These are phyloP conservation scores for Dipodascopsis uninucleata DNA, from an alignment of 805 yeast genomes.

Conservation along the genomic window DNA sequence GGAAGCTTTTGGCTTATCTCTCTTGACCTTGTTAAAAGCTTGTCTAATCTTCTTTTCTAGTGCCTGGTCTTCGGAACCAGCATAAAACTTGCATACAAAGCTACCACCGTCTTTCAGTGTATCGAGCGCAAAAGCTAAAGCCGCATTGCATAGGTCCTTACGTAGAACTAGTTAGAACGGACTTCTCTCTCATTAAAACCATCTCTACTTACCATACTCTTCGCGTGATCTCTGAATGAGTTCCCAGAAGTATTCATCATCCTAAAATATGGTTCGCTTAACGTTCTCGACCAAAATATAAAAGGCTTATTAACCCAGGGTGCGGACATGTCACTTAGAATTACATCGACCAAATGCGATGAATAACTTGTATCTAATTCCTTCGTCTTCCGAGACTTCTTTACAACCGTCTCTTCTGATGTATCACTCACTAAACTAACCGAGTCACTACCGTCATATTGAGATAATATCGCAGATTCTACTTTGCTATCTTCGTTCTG, in stretches of 20 bases:
- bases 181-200: background rate
- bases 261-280: conserved; percentile 82
- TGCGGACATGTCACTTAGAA: conserved; percentile 80
- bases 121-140: conserved; percentile 68
- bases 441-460: no score
- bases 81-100: conserved; percentile 77
- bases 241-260: conserved; percentile 89
- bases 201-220: conserved; percentile 57
- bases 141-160: conserved; percentile 91
- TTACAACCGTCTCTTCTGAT: conserved; percentile 33
- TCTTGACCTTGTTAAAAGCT: conserved; percentile 59
- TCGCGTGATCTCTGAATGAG: conserved; percentile 72
- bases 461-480: no score
- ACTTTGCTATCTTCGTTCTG: conserved; percentile 29
- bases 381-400: conserved; percentile 34
- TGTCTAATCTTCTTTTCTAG: conserved; percentile 57
- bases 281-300: conserved; percentile 57
- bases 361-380: no score
- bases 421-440: no score
- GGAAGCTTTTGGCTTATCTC: conserved; percentile 79
- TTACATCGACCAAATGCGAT: conserved; percentile 61
- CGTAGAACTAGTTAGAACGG: background rate
- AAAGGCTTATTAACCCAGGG: conserved; percentile 47
- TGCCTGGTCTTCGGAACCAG: conserved; percentile 71
- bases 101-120: conserved; percentile 67